phyloP scores from a whole-genome alignment of 1,139 yeast genomes.

The Diutina neorugosa region DNA sequence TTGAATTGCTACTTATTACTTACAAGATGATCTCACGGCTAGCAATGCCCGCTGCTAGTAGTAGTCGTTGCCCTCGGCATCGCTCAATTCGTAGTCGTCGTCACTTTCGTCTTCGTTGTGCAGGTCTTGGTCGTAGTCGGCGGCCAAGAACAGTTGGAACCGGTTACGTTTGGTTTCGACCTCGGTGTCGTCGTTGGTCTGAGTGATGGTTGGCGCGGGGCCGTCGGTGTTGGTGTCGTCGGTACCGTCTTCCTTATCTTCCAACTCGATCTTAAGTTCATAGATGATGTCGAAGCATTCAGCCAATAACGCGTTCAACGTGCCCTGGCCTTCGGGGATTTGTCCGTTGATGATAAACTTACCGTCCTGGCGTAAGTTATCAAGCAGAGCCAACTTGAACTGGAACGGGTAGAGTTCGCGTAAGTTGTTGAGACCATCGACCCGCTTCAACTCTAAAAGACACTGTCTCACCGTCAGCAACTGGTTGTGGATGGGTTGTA shows the following conservation, averaged over 20 bases:
- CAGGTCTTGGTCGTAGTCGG: constrained; percentile 33
- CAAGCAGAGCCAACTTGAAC: constrained; percentile 82
- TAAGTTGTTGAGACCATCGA: constrained; percentile 79
- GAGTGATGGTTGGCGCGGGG: constrained; percentile 1
- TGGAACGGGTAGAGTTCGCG: constrained; percentile 93
- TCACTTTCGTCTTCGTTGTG: constrained; percentile 15
- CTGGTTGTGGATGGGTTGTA: constrained; percentile 89
- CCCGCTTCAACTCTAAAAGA: constrained; percentile 74
- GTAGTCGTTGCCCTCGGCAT: constrained; percentile 33
- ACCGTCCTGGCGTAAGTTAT: constrained; percentile 78
- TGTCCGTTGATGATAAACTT: constrained; percentile 79
- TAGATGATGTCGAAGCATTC: constrained; percentile 91
- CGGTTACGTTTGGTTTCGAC: constrained; percentile 34
- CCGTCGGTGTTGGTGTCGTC: constrained; percentile 5
- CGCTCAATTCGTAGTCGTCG: constrained; percentile 16
- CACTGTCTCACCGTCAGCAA: constrained; percentile 84
- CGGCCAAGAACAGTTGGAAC: constrained; percentile 33
- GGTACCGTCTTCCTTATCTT: constrained; percentile 39
- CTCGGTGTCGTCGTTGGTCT: constrained; percentile 11
- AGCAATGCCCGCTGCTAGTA: constrained; percentile 13
- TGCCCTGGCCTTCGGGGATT: constrained; percentile 95
- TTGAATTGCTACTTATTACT: neutral
- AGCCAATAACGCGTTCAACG: constrained; percentile 76
- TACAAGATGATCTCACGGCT: neutral
- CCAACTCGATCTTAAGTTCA: constrained; percentile 80